phyloP scores from a whole-genome alignment of 1,139 yeast species.

The Blastobotrys serpentis region DNA sequence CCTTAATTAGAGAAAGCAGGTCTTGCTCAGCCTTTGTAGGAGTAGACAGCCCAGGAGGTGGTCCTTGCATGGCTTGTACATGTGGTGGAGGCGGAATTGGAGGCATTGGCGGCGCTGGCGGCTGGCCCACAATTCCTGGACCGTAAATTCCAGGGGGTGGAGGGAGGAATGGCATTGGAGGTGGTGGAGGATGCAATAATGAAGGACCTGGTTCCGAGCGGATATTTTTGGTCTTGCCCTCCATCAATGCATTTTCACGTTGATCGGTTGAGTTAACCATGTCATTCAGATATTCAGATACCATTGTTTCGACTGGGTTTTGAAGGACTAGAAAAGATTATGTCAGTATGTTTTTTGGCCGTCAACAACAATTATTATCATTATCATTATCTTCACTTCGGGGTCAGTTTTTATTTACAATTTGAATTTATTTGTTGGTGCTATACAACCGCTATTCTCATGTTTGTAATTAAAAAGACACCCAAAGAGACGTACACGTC shows the following conservation, averaged over 20 bases:
- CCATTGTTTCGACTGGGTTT: background rate
- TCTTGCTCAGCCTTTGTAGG: slow-evolving; percentile 18
- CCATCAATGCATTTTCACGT: background rate
- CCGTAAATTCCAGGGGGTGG: slow-evolving; percentile 2
- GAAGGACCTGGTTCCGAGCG: slow-evolving; percentile 1
- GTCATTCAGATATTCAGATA: background rate
- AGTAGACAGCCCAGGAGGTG: slow-evolving; percentile 6
- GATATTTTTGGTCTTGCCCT: background rate
- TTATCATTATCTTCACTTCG: background rate
- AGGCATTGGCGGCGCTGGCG: background rate
- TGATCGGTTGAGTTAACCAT: background rate
- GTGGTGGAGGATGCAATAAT: slow-evolving; percentile 10
- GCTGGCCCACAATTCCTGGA: background rate
- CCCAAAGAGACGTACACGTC: slow-evolving; percentile 13
- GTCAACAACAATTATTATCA: slow-evolving; percentile 5
- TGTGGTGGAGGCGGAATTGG: slow-evolving; percentile 5
- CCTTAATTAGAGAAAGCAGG: slow-evolving; percentile 16
- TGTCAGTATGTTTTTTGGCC: no score
- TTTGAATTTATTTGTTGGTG: slow-evolving; percentile 2
- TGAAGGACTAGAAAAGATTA: background rate
- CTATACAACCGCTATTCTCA: slow-evolving; percentile 5
- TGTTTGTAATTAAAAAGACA: slow-evolving; percentile 6
- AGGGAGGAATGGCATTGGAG: slow-evolving; percentile 8
- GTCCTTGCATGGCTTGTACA: background rate
- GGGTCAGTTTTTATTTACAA: background rate